These are phyloP conservation scores for Penicillium sp. DNA, from an alignment of 2,329 filamentous ascomycete genomes.

Conservation along the genomic window DNA sequence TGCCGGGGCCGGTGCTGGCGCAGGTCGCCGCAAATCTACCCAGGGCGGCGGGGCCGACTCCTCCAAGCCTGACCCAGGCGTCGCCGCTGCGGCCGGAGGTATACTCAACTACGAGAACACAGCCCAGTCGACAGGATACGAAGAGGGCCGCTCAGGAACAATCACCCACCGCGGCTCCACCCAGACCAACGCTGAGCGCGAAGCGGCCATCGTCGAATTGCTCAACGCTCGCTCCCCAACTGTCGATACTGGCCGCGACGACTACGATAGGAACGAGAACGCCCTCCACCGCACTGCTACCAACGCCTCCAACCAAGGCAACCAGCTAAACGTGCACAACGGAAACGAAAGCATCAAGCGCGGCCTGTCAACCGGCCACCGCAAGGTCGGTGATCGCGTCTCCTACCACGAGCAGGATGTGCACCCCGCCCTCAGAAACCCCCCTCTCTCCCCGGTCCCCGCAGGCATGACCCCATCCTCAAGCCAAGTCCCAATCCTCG, in stretches of 20 bases:
- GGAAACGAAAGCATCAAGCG: slow-evolving; percentile 26
- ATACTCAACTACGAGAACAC: slow-evolving; percentile 13
- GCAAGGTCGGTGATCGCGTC: slow-evolving; percentile 26
- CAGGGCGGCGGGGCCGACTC: slow-evolving; percentile 4
- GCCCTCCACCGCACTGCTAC: slow-evolving; percentile 28
- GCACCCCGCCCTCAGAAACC: background rate
- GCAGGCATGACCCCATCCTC: slow-evolving; percentile 19
- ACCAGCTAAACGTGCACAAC: slow-evolving; percentile 17
- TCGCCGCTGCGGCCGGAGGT: slow-evolving; percentile 12
- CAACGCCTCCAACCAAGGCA: slow-evolving; percentile 21
- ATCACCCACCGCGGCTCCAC: slow-evolving; percentile 31
- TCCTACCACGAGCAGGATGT: slow-evolving; percentile 13
- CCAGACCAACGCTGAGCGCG: slow-evolving; percentile 23
- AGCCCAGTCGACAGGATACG: slow-evolving; percentile 31
- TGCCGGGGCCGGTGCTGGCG: slow-evolving; percentile 48
- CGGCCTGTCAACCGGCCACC: slow-evolving; percentile 40
- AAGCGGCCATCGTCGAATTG: slow-evolving; percentile 33
- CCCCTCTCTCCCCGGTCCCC: slow-evolving; percentile 16
- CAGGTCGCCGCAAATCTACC: slow-evolving; percentile 12
- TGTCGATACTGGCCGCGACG: slow-evolving; percentile 28
- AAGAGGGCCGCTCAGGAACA: slow-evolving; percentile 24
- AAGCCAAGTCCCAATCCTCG: slow-evolving; percentile 26
- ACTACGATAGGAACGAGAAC: slow-evolving; percentile 10
- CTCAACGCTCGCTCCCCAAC: slow-evolving; percentile 34
- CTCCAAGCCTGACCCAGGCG: slow-evolving; percentile 4